Conservation (phyloP, 768 basidiomycete species). For the Kwoniella europaea region DNA sequence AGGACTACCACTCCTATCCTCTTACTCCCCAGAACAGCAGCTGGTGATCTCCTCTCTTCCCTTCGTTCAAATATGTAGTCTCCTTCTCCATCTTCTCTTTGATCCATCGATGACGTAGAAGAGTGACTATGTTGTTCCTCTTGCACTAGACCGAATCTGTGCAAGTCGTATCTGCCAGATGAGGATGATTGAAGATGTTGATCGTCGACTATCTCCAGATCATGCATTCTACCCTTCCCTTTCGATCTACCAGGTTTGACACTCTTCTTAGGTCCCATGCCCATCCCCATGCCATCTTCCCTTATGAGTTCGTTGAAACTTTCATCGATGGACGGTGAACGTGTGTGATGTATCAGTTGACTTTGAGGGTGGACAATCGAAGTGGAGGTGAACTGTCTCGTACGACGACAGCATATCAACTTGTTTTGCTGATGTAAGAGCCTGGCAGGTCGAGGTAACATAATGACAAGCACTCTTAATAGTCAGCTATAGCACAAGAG, state of each 20-base stretch:
- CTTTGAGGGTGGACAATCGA: constrained; percentile 16
- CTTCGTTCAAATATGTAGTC: constrained; percentile 20
- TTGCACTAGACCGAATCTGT: neutral
- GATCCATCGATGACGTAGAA: neutral
- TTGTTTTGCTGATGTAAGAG: constrained; percentile 25
- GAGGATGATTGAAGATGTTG: neutral
- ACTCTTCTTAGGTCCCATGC: constrained; percentile 12
- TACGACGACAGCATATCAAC: neutral
- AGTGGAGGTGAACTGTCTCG: constrained; percentile 10
- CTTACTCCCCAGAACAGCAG: constrained; percentile 78
- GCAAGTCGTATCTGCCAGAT: neutral
- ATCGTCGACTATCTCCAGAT: constrained; percentile 15
- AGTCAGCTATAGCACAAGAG: neutral
- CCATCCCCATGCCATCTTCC: constrained; percentile 27
- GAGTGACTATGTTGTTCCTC: neutral
- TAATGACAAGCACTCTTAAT: constrained; percentile 1
- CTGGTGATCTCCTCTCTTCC: constrained; percentile 71
- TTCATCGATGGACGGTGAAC: constrained; percentile 15
- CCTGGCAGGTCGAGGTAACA: constrained; percentile 35
- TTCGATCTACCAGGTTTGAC: constrained; percentile 6
- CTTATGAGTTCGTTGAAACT: constrained; percentile 20
- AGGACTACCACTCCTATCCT: constrained; percentile 73
- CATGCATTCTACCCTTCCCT: constrained; percentile 13
- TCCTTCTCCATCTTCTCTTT: constrained; percentile 13
- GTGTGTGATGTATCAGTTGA: constrained; percentile 7